Percentiles rank a stretch among this genome's conserved stretches.
These are phyloP conservation scores for Effrenium voratum DNA, from an alignment of 73 alveolate genomes.

Conservation along the genomic window DNA sequence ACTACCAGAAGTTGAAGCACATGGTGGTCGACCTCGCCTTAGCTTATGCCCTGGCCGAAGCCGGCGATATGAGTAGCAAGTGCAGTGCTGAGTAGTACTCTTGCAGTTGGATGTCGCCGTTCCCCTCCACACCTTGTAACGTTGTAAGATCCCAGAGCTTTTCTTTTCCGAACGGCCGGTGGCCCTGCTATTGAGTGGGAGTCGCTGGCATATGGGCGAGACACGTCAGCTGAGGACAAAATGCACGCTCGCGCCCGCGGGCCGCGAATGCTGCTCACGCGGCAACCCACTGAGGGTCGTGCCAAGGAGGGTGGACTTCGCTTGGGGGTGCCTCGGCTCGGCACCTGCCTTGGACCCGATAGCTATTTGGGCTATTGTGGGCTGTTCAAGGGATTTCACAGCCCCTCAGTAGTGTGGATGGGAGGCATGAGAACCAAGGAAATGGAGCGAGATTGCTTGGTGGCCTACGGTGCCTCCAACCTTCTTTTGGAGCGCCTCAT, in stretches of 20 bases:
- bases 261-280: slow-evolving; percentile 98
- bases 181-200: too few species aligned
- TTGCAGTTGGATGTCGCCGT: background rate
- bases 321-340: slow-evolving; percentile 46
- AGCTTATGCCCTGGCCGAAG: background rate
- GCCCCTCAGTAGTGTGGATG: background rate
- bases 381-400: background rate
- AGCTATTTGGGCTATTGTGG: background rate
- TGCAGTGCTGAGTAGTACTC: background rate
- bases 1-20: slow-evolving; percentile 99
- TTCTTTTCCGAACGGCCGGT: too few species aligned
- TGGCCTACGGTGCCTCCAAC: slow-evolving; percentile 99
- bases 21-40: slow-evolving; percentile 97
- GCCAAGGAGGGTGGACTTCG: slow-evolving; percentile 92
- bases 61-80: background rate
- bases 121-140: too few species aligned
- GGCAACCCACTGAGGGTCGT: slow-evolving; percentile 99
- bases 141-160: too few species aligned
- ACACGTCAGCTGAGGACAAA: too few species aligned
- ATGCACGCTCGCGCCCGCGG: slow-evolving; percentile 99
- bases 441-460: slow-evolving; percentile 99
- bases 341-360: background rate
- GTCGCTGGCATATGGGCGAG: too few species aligned
- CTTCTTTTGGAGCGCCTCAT: slow-evolving; percentile 98
- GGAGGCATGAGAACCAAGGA: slow-evolving; percentile 96